Base-by-base conservation (phyloP, 2,329 filamentous ascomycete species). In the Stenocarpella maydis region DNA sequence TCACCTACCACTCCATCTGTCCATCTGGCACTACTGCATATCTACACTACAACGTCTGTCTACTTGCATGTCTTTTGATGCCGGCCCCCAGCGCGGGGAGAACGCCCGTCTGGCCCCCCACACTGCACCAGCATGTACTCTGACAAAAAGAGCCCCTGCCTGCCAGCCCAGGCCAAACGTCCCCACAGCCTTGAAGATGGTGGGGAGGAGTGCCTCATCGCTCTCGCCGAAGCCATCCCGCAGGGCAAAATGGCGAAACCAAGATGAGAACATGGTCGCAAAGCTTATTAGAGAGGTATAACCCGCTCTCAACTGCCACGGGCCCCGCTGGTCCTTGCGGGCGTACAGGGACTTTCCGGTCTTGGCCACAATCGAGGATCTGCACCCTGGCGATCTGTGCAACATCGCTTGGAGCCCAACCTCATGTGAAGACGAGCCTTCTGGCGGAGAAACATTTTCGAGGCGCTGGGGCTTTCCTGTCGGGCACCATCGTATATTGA, bases 271-370 rank as follows among this genome's bases (percentile, higher is more conserved):
- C 54, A 19, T 60, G 54, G 54, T 60, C 37, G 28, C 54, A 31
- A 61, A 61, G 58, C 58, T 61, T 61, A 61, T 61, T 61, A 61
- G 34, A 61, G 58, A 47, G 15, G n/a, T n/a, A n/a, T n/a, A n/a
- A n/a, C 24, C 34, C 58, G 26, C 55, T 47, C 24, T 31, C 21
- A 41, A 39, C 55, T 34, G 58, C 43, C 19, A 45, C 41, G 14
- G 26, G 58, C 41, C 55, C 15, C n/a, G n/a, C n/a, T n/a, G 28
- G 47, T 26, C 19, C 41, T 17, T 12, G 34, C 3, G n/a, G 19
- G 24, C 24, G 26, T 41, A 4, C 41, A 28, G 41, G 58, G 41
- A 34, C 7, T 19, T 19, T 61, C 41, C 47, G 41, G 58, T 37
- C 58, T 61, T 43, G 26, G 41, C 41, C 15, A 61, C 58, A 4